Percentiles rank a stretch among this genome's conserved stretches.
phyloP scores from a whole-genome alignment of 768 basidiomycete species.

The Serendipita sp. region DNA sequence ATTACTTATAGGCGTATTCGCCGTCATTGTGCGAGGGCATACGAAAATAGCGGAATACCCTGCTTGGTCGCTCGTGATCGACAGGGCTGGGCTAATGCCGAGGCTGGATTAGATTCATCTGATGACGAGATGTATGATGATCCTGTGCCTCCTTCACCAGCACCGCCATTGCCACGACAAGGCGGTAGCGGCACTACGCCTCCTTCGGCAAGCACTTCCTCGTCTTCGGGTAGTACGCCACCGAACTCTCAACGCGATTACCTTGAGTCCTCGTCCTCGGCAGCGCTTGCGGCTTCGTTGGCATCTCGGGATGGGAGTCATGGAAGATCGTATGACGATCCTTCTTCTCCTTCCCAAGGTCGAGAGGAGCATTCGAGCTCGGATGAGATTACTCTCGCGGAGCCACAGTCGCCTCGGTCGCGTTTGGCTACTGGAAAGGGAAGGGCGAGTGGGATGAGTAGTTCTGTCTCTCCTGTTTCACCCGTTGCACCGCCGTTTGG shows the following conservation, averaged over 20 bases:
- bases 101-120: conserved; percentile 8
- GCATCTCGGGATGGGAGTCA: background rate
- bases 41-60: background rate
- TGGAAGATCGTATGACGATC: background rate
- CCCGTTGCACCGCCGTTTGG: too few relatives aligned
- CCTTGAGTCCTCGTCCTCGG: too few relatives aligned
- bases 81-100: background rate
- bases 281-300: too few relatives aligned
- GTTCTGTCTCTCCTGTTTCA: background rate
- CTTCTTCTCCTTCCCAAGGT: background rate
- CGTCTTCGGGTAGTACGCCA: too few relatives aligned
- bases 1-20: background rate
- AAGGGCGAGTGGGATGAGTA: background rate
- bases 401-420: background rate
- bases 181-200: too few relatives aligned
- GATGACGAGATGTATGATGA: conserved; percentile 3
- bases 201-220: too few relatives aligned
- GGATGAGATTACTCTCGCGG: conserved; percentile 4
- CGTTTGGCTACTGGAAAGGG: background rate
- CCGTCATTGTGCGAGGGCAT: background rate
- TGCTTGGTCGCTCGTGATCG: conserved; percentile 1
- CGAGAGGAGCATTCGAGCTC: background rate
- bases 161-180: too few relatives aligned
- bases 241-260: too few relatives aligned
- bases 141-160: too few relatives aligned